Percentiles rank a stretch among this genome's conserved stretches.
Evolutionary conservation across 106 monocot species (phyloP).

Genomic region (Triglochin maritima): DNA sequence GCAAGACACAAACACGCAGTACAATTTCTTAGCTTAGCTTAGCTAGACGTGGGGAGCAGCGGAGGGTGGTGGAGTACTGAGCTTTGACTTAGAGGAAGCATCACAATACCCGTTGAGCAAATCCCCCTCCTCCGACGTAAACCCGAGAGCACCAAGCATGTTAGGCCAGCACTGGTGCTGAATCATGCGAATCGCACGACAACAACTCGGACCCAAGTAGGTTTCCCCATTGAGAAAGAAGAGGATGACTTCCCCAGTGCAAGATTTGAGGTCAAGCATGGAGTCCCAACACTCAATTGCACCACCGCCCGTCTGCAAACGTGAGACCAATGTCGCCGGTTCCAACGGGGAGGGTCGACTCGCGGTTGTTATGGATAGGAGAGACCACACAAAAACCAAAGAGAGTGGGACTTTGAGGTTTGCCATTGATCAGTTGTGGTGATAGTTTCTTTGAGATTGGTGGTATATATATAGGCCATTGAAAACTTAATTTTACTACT

Average conservation of each 20-base stretch:
- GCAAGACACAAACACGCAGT: too few relatives aligned
- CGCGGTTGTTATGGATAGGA: background rate
- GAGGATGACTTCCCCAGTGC: slow-evolving; percentile 75
- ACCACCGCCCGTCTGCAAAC: slow-evolving; percentile 31
- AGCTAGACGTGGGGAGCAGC: too few relatives aligned
- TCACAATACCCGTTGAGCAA: slow-evolving; percentile 55
- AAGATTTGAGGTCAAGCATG: slow-evolving; percentile 42
- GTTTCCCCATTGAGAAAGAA: slow-evolving; percentile 89
- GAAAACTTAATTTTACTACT: too few relatives aligned
- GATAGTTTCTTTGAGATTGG: too few relatives aligned
- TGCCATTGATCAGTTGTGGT: slow-evolving; percentile 2
- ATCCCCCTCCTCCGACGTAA: slow-evolving; percentile 60
- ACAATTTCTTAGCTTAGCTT: too few relatives aligned
- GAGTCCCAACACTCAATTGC: slow-evolving; percentile 51
- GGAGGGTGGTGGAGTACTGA: background rate
- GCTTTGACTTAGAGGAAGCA: background rate
- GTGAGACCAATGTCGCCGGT: slow-evolving; percentile 2
- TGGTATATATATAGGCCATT: too few relatives aligned
- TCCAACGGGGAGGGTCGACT: background rate
- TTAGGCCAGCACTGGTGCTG: slow-evolving; percentile 58
- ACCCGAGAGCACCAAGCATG: slow-evolving; percentile 55
- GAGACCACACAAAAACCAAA: background rate
- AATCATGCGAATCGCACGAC: slow-evolving; percentile 50
- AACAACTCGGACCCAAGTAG: slow-evolving; percentile 57
- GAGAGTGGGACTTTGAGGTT: background rate